Percentiles rank a stretch among this genome's conserved stretches.
Conservation (phyloP, 2,329 filamentous ascomycete species). For the Sporothrix humicola region DNA sequence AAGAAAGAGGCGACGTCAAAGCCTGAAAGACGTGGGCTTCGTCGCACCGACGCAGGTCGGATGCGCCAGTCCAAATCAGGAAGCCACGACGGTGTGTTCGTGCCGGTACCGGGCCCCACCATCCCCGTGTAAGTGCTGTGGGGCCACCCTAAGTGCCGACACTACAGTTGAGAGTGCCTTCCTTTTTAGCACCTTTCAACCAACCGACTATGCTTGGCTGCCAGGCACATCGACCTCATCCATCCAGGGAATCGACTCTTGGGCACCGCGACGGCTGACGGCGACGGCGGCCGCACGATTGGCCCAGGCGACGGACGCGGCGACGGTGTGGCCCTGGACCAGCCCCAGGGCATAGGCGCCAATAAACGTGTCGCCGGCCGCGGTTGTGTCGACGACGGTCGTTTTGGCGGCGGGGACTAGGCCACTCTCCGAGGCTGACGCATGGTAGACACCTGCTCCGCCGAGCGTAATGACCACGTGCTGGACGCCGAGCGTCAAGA, state of each 20-base stretch:
- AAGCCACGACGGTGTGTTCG: neutral
- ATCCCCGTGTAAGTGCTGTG: constrained; percentile 11
- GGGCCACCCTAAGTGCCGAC: constrained; percentile 18
- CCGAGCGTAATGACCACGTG: constrained; percentile 87
- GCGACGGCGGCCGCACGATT: constrained; percentile 68
- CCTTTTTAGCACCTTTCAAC: too few species aligned
- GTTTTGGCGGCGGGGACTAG: constrained; percentile 71
- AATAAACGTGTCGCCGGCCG: constrained; percentile 92
- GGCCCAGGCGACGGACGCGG: constrained; percentile 63
- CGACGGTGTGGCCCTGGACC: constrained; percentile 57
- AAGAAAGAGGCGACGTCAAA: too few species aligned
- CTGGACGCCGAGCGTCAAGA: constrained; percentile 68
- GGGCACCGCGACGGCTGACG: constrained; percentile 67
- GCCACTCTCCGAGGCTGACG: constrained; percentile 52
- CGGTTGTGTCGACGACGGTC: constrained; percentile 86
- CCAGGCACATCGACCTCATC: constrained; percentile 46
- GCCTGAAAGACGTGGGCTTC: too few species aligned
- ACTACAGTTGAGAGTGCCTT: neutral
- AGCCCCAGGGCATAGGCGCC: constrained; percentile 81
- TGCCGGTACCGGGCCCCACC: constrained; percentile 16
- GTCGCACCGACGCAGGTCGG: constrained; percentile 21
- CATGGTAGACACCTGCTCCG: constrained; percentile 72
- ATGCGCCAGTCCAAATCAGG: constrained; percentile 18
- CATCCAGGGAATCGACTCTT: constrained; percentile 69
- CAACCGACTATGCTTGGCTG: too few species aligned